phyloP scores from a whole-genome alignment of 75 land plant species.

The Cunninghamia lanceolata region DNA sequence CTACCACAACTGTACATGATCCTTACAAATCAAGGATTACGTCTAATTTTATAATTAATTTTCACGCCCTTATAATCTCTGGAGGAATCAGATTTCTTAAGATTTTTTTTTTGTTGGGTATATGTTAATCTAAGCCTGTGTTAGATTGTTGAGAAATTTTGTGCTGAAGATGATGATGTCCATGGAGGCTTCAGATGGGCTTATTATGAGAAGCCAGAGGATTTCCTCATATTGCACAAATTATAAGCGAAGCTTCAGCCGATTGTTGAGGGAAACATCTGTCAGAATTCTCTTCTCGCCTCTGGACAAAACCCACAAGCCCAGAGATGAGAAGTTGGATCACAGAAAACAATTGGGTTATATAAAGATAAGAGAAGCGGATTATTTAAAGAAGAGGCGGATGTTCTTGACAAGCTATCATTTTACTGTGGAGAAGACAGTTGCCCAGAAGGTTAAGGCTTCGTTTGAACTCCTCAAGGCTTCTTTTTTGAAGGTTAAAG shows the following conservation, averaged over 20 bases:
- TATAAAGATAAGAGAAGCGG: background rate
- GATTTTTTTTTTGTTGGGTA: no score
- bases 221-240: background rate
- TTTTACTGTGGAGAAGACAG: conserved; percentile 33
- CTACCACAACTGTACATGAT: no score
- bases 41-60: no score
- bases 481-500: background rate
- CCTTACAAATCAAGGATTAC: background rate
- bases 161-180: no score
- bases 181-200: background rate
- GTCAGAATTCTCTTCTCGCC: background rate
- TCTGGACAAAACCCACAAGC: background rate
- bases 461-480: conserved; percentile 7
- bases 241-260: background rate
- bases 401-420: conserved; percentile 54
- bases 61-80: no score
- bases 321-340: background rate
- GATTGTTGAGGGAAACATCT: background rate
- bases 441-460: conserved; percentile 17
- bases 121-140: no score
- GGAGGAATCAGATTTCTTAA: no score
- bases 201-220: background rate
- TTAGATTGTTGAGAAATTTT: no score
- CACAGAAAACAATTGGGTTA: background rate
- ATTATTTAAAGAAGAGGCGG: conserved; percentile 42